Conservation (phyloP, 768 basidiomycete species). For the Termitomyces sp. region DNA sequence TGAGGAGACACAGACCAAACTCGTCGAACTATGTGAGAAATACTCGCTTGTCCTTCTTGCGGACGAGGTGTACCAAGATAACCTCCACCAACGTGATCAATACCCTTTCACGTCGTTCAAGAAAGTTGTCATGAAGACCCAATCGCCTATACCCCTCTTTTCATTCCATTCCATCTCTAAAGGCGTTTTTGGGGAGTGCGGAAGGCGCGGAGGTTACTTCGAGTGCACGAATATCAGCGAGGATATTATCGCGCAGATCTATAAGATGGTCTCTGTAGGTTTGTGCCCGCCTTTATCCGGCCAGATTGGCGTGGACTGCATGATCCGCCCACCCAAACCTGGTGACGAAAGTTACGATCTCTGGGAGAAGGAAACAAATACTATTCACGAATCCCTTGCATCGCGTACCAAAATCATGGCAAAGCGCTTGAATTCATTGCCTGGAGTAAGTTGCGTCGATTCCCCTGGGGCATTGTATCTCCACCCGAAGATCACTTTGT, state of each 20-base stretch:
- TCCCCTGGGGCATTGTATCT: constrained; percentile 93
- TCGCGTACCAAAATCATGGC: constrained; percentile 71
- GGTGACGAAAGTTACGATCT: constrained; percentile 72
- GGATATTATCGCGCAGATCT: constrained; percentile 79
- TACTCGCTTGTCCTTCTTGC: constrained; percentile 86
- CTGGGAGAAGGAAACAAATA: constrained; percentile 81
- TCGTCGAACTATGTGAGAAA: constrained; percentile 83
- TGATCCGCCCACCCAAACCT: constrained; percentile 83
- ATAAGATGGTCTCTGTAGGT: constrained; percentile 92
- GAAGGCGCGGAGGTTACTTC: constrained; percentile 95
- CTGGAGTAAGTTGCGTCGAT: constrained; percentile 87
- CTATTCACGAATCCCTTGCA: constrained; percentile 72
- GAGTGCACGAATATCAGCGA: constrained; percentile 81
- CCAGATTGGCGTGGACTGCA: constrained; percentile 90
- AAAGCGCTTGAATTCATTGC: constrained; percentile 69
- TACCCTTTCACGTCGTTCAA: constrained; percentile 94
- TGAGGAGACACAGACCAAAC: constrained; percentile 59
- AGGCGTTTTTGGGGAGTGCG: constrained; percentile 94
- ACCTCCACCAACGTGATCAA: constrained; percentile 65
- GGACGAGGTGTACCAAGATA: constrained; percentile 97
- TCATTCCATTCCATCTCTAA: constrained; percentile 99
- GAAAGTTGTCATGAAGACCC: constrained; percentile 64
- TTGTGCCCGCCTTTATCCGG: constrained; percentile 89
- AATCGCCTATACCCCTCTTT: constrained; percentile 76
- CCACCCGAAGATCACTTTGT: constrained; percentile 78